These are phyloP conservation scores for Alternaria sp. DNA, from an alignment of 2,329 filamentous ascomycete genomes.

Conservation along the genomic window DNA sequence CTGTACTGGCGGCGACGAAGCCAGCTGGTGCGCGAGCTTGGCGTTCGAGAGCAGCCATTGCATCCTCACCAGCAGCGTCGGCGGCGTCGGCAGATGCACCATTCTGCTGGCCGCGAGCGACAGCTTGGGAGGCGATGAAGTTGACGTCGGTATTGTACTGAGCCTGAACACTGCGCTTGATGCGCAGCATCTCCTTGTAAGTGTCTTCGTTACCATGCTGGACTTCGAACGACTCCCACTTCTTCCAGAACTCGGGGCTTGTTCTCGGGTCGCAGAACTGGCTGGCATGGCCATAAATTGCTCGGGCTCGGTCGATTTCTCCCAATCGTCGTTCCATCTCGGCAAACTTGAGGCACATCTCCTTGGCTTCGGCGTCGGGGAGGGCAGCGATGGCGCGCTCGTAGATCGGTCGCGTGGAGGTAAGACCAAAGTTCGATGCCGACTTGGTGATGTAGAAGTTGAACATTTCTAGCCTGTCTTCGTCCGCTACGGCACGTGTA, in stretches of 20 bases:
- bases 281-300: conserved; percentile 94
- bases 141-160: conserved; percentile 99
- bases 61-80: conserved; percentile 68
- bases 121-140: conserved; percentile 94
- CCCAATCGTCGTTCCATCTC: conserved; percentile 93
- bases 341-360: conserved; percentile 99
- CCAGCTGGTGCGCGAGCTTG: conserved; percentile 88
- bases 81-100: conserved; percentile 52
- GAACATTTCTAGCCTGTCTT: conserved; percentile 96
- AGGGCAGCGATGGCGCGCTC: conserved; percentile 94
- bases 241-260: conserved; percentile 89
- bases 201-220: conserved; percentile 99
- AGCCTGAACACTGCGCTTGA: conserved; percentile 96
- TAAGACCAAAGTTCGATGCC: conserved; percentile 95
- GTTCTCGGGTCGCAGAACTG: conserved; percentile 97
- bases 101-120: conserved; percentile 78
- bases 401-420: conserved; percentile 94
- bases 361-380: conserved; percentile 89
- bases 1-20: conserved; percentile 87
- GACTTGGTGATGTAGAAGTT: conserved; percentile 99
- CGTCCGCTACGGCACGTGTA: conserved; percentile 91
- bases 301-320: conserved; percentile 92
- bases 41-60: conserved; percentile 87
- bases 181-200: conserved; percentile 98
- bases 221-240: conserved; percentile 97